A percentile compares a stretch with the other conserved stretches of the same genome.
Evolutionary conservation across 2,329 filamentous ascomycete genomes (phyloP).

Genomic region (Clarireedia homoeocarpa): DNA sequence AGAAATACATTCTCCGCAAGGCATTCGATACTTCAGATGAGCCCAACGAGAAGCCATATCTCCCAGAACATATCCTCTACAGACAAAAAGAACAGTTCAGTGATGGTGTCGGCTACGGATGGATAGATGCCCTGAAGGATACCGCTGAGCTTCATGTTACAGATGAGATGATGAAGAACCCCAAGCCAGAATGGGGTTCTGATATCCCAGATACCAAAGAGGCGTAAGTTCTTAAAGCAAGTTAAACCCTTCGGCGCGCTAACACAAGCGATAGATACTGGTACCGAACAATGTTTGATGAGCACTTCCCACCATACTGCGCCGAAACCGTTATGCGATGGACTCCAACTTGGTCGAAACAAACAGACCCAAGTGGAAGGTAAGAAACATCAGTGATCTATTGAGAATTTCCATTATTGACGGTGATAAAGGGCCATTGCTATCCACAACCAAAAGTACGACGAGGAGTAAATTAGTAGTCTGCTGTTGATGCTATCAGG

Average conservation of each 20-base stretch:
- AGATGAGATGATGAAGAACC: conserved; percentile 98
- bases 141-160: conserved; percentile 82
- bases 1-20: conserved; percentile 97
- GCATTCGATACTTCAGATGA: conserved; percentile 92
- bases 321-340: conserved; percentile 92
- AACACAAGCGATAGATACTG: conserved; percentile 57
- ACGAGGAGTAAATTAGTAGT: conserved; percentile 28
- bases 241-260: not conserved
- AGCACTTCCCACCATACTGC: conserved; percentile 91
- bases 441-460: conserved; percentile 69
- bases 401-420: conserved; percentile 6
- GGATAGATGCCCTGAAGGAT: conserved; percentile 97
- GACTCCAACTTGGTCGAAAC: conserved; percentile 95
- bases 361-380: conserved; percentile 83
- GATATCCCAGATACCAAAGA: conserved; percentile 97
- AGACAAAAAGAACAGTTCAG: conserved; percentile 99
- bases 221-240: conserved; percentile 51
- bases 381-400: conserved; percentile 10
- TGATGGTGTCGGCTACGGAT: conserved; percentile 96
- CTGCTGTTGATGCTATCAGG: not conserved
- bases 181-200: conserved; percentile 88
- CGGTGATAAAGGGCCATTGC: conserved; percentile 57
- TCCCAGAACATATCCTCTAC: conserved; percentile 95
- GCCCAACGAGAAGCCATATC: conserved; percentile 71
- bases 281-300: conserved; percentile 98